Percentiles rank a stretch among this genome's conserved stretches.
Evolutionary conservation across 2,329 filamentous ascomycete genomes (phyloP).

Genomic region (Oidium heveae): DNA sequence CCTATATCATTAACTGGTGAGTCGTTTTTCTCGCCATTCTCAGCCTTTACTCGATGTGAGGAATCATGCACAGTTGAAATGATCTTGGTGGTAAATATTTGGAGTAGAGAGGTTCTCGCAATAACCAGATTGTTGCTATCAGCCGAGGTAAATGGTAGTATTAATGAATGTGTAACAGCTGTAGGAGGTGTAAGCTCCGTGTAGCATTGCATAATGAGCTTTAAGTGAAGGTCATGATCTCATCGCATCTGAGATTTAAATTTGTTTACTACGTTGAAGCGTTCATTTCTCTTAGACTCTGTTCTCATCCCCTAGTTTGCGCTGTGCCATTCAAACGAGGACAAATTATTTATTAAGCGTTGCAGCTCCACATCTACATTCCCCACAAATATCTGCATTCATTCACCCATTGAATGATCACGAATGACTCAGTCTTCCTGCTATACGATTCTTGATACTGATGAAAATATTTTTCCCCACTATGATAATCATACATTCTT

Average conservation of each 20-base stretch:
- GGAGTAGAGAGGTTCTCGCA: constrained; percentile 76
- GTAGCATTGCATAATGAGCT: constrained; percentile 68
- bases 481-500: no score
- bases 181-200: constrained; percentile 85
- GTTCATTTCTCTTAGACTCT: no score
- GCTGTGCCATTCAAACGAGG: not conserved
- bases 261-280: not conserved
- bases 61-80: constrained; percentile 32
- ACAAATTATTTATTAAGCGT: not conserved
- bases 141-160: constrained; percentile 50
- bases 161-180: constrained; percentile 72
- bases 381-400: no score
- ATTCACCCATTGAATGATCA: no score
- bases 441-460: no score
- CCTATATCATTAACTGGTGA: constrained; percentile 28
- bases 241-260: not conserved
- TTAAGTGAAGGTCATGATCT: constrained; percentile 3
- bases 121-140: constrained; percentile 66
- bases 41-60: constrained; percentile 12
- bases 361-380: no score
- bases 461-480: no score
- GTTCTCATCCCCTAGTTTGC: not conserved
- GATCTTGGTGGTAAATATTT: constrained; percentile 58
- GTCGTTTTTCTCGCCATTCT: constrained; percentile 24
- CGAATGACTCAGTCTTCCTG: no score